Conservation (phyloP, 148 eudicot genomes). For the Chenopodium berlandieri region DNA sequence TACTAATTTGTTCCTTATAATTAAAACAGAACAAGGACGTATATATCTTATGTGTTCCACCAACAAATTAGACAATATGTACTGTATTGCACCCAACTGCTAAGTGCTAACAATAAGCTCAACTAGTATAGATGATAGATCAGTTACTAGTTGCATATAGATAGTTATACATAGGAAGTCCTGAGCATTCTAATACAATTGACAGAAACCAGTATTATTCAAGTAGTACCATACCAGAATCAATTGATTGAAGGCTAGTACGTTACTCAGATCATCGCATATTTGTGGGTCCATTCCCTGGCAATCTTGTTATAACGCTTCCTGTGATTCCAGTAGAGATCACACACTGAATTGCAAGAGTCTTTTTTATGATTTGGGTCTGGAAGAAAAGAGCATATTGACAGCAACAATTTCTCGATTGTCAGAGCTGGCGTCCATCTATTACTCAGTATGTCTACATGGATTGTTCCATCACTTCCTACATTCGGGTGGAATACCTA, state of each 20-base stretch:
- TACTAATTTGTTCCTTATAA: background rate
- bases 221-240: background rate
- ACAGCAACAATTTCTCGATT: slow-evolving; percentile 10
- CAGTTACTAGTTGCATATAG: background rate
- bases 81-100: background rate
- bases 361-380: slow-evolving; percentile 16
- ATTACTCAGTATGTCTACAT: slow-evolving; percentile 1
- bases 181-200: background rate
- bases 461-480: slow-evolving; percentile 15
- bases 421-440: slow-evolving; percentile 12
- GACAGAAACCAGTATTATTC: background rate
- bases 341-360: slow-evolving; percentile 11
- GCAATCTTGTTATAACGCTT: slow-evolving; percentile 22
- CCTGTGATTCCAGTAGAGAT: slow-evolving; percentile 22
- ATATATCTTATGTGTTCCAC: background rate
- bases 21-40: background rate
- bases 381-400: slow-evolving; percentile 18
- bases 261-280: slow-evolving; percentile 16
- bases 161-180: background rate
- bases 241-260: background rate
- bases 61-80: background rate
- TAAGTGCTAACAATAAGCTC: background rate
- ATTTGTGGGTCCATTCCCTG: slow-evolving; percentile 26
- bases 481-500: slow-evolving; percentile 28
- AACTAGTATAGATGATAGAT: background rate